A percentile compares a stretch with the other conserved stretches of the same genome.
These are phyloP conservation scores for Thielaviopsis musarum DNA, from an alignment of 2,329 filamentous ascomycete species.

Conservation along the genomic window DNA sequence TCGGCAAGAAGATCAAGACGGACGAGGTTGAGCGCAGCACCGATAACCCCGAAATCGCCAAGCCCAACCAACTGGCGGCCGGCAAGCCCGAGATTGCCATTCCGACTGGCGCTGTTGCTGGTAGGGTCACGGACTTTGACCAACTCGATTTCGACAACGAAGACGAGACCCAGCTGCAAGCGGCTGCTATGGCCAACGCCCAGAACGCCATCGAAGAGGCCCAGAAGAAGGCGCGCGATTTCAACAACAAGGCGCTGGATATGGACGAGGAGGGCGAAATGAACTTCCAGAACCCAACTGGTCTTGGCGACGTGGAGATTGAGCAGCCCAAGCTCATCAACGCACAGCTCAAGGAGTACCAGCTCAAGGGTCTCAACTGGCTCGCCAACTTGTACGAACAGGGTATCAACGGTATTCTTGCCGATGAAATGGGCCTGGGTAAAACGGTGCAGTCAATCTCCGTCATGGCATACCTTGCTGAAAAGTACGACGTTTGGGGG, in stretches of 20 bases:
- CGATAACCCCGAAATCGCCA: conserved; percentile 57
- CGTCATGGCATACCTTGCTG: conserved; percentile 95
- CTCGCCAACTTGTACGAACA: conserved; percentile 97
- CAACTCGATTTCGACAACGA: conserved; percentile 91
- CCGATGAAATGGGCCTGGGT: conserved; percentile 98
- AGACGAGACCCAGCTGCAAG: conserved; percentile 64
- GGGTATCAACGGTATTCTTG: conserved; percentile 97
- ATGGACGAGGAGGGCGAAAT: conserved; percentile 89
- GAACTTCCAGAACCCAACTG: conserved; percentile 98
- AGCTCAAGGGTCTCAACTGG: conserved; percentile 98
- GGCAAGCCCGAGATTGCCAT: conserved; percentile 33
- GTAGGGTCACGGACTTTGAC: conserved; percentile 84
- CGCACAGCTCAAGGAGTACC: conserved; percentile 93
- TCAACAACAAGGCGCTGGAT: conserved; percentile 58
- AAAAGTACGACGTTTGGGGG: conserved; percentile 96
- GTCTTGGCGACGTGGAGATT: conserved; percentile 83
- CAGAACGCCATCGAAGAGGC: conserved; percentile 92
- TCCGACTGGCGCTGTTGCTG: conserved; percentile 34
- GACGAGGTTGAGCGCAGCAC: conserved; percentile 85
- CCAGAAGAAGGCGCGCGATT: conserved; percentile 79
- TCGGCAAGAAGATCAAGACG: conserved; percentile 98
- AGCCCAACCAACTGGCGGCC: conserved; percentile 31
- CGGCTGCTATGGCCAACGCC: conserved; percentile 85
- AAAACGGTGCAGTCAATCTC: conserved; percentile 99
- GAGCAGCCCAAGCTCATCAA: conserved; percentile 87